Evolutionary conservation across 768 basidiomycete genomes (phyloP).

Genomic region (Podaxis sp.): DNA sequence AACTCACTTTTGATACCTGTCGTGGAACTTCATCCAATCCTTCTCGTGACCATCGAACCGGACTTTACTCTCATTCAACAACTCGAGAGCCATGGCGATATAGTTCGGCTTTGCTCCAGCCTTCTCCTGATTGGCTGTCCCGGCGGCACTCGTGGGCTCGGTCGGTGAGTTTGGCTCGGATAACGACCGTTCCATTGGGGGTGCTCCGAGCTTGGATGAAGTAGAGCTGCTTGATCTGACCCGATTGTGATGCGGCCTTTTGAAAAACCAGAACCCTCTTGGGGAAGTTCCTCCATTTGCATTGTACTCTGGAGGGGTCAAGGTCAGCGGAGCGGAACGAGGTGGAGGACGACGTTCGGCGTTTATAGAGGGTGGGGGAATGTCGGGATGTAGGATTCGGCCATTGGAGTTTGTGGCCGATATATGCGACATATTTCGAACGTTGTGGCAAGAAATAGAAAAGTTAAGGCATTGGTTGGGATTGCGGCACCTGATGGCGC

Average conservation of each 20-base stretch:
- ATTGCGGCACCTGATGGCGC: background rate
- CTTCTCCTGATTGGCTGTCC: background rate
- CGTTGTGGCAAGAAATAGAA: background rate
- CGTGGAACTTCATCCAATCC: constrained; percentile 7
- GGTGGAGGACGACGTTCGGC: background rate
- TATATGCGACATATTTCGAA: constrained; percentile 1
- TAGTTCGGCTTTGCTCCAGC: constrained; percentile 4
- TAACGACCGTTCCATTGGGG: constrained; percentile 1
- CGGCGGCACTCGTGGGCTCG: background rate
- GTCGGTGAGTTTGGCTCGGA: constrained; percentile 13
- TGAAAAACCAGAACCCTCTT: constrained; percentile 10
- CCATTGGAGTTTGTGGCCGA: background rate
- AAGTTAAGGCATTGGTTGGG: constrained; percentile 1
- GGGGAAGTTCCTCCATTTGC: background rate
- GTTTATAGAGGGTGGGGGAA: constrained; percentile 2
- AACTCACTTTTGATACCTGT: constrained; percentile 4
- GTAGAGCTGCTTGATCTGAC: background rate
- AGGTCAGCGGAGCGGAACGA: background rate
- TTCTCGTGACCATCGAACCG: constrained; percentile 9
- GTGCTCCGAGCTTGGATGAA: background rate
- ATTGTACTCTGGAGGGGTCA: background rate
- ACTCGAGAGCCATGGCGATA: background rate
- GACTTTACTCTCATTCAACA: constrained; percentile 11
- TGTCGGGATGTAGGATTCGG: background rate
- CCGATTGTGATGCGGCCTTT: background rate